A percentile compares a stretch with the other conserved stretches of the same genome.
Evolutionary conservation across 257 asterid genomes (phyloP).

Genomic region (Gardenia jasminoides): DNA sequence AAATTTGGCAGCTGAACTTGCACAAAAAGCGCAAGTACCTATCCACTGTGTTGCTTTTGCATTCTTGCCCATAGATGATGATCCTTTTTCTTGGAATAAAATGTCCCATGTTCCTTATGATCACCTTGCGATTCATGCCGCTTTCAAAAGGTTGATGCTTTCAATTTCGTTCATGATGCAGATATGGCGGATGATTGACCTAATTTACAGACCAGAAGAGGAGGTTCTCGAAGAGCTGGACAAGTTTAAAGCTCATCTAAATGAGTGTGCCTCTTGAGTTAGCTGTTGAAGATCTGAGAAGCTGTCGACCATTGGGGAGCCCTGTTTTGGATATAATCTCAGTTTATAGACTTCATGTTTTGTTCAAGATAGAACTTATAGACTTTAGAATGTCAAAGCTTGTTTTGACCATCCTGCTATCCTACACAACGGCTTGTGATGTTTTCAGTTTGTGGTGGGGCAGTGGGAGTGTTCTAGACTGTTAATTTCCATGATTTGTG

Average conservation of each 20-base stretch:
- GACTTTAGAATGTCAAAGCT: neutral
- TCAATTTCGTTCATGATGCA: constrained; percentile 33
- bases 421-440: neutral
- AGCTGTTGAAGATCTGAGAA: constrained; percentile 5
- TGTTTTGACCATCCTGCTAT: neutral
- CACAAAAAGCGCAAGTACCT: neutral
- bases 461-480: neutral
- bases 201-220: constrained; percentile 72
- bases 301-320: neutral
- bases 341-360: neutral
- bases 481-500: neutral
- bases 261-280: constrained; percentile 59
- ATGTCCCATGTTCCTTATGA: neutral
- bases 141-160: neutral
- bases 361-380: neutral
- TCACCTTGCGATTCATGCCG: neutral
- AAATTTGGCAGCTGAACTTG: neutral
- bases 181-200: constrained; percentile 97
- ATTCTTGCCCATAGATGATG: neutral
- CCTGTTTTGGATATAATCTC: neutral
- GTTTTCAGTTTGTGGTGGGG: neutral
- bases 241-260: constrained; percentile 78
- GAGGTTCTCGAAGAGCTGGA: constrained; percentile 76
- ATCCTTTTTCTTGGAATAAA: neutral
- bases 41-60: neutral